These are phyloP conservation scores for Saturnispora galanensis DNA, from an alignment of 805 yeast genomes.

Conservation along the genomic window DNA sequence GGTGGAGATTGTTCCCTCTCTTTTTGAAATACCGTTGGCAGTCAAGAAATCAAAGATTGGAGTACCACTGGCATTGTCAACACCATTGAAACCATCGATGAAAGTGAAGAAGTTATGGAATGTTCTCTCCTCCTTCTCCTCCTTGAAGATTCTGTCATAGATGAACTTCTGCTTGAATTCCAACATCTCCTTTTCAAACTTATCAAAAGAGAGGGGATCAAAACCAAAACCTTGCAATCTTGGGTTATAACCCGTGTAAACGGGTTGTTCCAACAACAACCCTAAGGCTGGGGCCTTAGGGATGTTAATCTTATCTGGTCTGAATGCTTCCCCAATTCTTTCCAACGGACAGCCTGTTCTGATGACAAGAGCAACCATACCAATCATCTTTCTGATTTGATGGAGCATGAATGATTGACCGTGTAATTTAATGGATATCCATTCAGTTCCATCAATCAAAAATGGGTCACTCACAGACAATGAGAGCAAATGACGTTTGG, in stretches of 20 bases:
- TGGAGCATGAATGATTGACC: constrained; percentile 98
- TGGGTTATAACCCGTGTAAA: constrained; percentile 74
- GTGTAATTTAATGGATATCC: constrained; percentile 93
- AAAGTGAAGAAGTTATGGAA: constrained; percentile 87
- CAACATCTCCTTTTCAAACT: constrained; percentile 62
- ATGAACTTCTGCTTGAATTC: constrained; percentile 80
- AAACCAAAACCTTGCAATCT: constrained; percentile 68
- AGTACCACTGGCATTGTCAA: constrained; percentile 38
- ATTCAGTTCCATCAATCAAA: constrained; percentile 86
- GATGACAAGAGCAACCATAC: constrained; percentile 80
- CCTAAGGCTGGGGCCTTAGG: constrained; percentile 99
- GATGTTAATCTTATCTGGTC: constrained; percentile 65
- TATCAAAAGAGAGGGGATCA: constrained; percentile 58
- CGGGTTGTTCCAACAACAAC: constrained; percentile 80
- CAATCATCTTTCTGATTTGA: constrained; percentile 96
- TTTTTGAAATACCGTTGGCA: constrained; percentile 33
- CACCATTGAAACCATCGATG: constrained; percentile 68
- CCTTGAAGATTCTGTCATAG: constrained; percentile 85
- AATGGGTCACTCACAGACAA: constrained; percentile 80
- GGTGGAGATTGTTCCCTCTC: background rate
- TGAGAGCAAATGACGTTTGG: constrained; percentile 72
- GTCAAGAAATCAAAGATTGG: constrained; percentile 52
- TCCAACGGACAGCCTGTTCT: constrained; percentile 77
- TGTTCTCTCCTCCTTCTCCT: constrained; percentile 79
- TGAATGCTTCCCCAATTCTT: constrained; percentile 71